These are phyloP conservation scores for Penicillium concentricum DNA, from an alignment of 2,329 filamentous ascomycete species.

Conservation along the genomic window DNA sequence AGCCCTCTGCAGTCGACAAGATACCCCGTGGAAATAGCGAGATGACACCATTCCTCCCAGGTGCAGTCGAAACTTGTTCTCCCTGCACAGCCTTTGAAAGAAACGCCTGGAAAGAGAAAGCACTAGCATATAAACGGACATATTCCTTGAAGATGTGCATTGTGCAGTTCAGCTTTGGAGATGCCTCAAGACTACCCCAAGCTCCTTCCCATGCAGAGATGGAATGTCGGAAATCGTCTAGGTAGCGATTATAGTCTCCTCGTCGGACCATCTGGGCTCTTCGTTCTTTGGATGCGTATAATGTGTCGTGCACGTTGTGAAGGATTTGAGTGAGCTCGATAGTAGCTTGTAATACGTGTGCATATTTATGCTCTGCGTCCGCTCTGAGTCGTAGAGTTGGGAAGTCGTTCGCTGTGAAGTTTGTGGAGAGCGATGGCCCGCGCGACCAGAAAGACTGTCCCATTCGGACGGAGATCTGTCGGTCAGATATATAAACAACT, in stretches of 20 bases:
- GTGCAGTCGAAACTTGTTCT: too few relatives aligned
- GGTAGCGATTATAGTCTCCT: slow-evolving; percentile 7
- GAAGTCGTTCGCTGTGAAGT: slow-evolving; percentile 17
- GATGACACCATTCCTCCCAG: too few relatives aligned
- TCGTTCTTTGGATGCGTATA: slow-evolving; percentile 7
- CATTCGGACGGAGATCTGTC: slow-evolving; percentile 19
- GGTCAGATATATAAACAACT: slow-evolving; percentile 14
- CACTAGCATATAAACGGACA: slow-evolving; percentile 12
- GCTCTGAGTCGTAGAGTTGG: slow-evolving; percentile 6
- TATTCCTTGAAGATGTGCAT: slow-evolving; percentile 10
- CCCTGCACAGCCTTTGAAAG: not conserved
- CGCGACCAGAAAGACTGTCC: slow-evolving; percentile 19
- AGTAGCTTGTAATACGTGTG: slow-evolving; percentile 2
- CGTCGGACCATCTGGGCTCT: slow-evolving; percentile 2
- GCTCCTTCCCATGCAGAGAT: slow-evolving; percentile 1
- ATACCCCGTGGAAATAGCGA: slow-evolving; percentile 16
- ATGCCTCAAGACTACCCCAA: slow-evolving; percentile 1
- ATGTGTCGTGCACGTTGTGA: slow-evolving; percentile 4
- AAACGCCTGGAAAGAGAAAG: slow-evolving; percentile 19
- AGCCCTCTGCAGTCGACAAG: slow-evolving; percentile 16
- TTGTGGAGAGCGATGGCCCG: slow-evolving; percentile 12
- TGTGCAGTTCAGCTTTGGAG: slow-evolving; percentile 2
- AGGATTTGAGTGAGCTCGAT: slow-evolving; percentile 7
- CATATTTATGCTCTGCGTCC: slow-evolving; percentile 6
- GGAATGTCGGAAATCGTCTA: slow-evolving; percentile 4